These are phyloP conservation scores for Trypanosoma cruzi DNA, from an alignment of 208 protist genomes.

Conservation along the genomic window DNA sequence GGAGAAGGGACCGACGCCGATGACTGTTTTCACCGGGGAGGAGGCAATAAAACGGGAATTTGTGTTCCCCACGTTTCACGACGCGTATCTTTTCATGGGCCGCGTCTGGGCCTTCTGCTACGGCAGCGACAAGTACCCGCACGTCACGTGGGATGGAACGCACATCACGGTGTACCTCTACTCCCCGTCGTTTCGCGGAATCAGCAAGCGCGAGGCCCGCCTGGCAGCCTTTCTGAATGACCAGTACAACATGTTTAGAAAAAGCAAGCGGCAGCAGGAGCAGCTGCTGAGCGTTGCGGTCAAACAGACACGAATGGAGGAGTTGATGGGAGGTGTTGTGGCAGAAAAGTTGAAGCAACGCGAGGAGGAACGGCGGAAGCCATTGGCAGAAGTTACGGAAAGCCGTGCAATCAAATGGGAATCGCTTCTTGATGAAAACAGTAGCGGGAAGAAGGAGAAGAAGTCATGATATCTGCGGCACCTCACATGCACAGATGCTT, in stretches of 20 bases:
- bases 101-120: slow-evolving; percentile 87
- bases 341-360: slow-evolving; percentile 30
- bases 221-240: slow-evolving; percentile 87
- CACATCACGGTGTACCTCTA: slow-evolving; percentile 81
- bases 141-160: slow-evolving; percentile 61
- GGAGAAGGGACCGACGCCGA: slow-evolving; percentile 12
- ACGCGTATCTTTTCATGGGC: slow-evolving; percentile 86
- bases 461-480: background rate
- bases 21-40: slow-evolving; percentile 41
- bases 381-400: slow-evolving; percentile 43
- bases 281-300: slow-evolving; percentile 34
- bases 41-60: slow-evolving; percentile 80
- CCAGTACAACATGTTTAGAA: slow-evolving; percentile 85
- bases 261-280: slow-evolving; percentile 68
- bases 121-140: slow-evolving; percentile 80
- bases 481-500: too few relatives aligned
- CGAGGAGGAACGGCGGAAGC: slow-evolving; percentile 42
- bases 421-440: slow-evolving; percentile 23
- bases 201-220: slow-evolving; percentile 81
- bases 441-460: background rate
- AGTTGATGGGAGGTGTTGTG: slow-evolving; percentile 46
- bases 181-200: slow-evolving; percentile 75
- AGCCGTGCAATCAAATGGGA: slow-evolving; percentile 39
- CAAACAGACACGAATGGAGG: slow-evolving; percentile 41
- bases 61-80: slow-evolving; percentile 53